phyloP scores from a whole-genome alignment of 2,329 filamentous ascomycete species.

The Xylaria sp. region DNA sequence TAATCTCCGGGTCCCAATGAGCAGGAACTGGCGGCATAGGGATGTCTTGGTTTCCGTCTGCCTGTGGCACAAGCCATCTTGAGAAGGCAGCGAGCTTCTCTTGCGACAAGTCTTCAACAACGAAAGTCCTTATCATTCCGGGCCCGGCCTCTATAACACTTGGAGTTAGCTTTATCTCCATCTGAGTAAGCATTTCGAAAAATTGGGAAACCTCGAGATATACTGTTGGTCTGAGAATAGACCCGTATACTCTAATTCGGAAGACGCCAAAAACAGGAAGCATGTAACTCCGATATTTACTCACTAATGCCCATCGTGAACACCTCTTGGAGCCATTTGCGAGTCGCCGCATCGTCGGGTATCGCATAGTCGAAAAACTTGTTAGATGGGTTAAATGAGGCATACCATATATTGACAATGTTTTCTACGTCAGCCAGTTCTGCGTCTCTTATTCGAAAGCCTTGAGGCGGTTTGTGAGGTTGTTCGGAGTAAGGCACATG shows the following conservation, averaged over 20 bases:
- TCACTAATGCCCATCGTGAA: slow-evolving; percentile 30
- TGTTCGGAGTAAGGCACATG: background rate
- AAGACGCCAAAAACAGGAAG: too few relatives aligned
- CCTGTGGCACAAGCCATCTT: slow-evolving; percentile 34
- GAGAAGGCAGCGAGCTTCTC: slow-evolving; percentile 29
- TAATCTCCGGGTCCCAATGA: slow-evolving; percentile 33
- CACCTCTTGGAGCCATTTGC: slow-evolving; percentile 30
- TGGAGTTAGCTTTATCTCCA: too few relatives aligned
- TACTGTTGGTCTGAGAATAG: too few relatives aligned
- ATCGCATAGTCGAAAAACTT: slow-evolving; percentile 24
- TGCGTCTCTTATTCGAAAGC: background rate
- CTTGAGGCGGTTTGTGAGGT: background rate
- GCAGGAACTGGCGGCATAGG: slow-evolving; percentile 26
- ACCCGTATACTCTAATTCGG: too few relatives aligned
- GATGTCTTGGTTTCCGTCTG: slow-evolving; percentile 30
- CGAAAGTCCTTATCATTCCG: slow-evolving; percentile 30
- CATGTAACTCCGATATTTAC: background rate
- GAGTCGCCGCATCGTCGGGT: slow-evolving; percentile 25
- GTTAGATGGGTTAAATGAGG: slow-evolving; percentile 32
- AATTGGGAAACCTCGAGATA: too few relatives aligned
- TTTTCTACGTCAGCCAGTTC: background rate
- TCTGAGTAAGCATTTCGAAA: too few relatives aligned
- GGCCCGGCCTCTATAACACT: slow-evolving; percentile 15
- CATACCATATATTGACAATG: slow-evolving; percentile 30
- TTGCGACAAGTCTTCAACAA: slow-evolving; percentile 31